These are phyloP conservation scores for Geotrichum phurueaensis DNA, from an alignment of 1,139 yeast species.

Conservation along the genomic window DNA sequence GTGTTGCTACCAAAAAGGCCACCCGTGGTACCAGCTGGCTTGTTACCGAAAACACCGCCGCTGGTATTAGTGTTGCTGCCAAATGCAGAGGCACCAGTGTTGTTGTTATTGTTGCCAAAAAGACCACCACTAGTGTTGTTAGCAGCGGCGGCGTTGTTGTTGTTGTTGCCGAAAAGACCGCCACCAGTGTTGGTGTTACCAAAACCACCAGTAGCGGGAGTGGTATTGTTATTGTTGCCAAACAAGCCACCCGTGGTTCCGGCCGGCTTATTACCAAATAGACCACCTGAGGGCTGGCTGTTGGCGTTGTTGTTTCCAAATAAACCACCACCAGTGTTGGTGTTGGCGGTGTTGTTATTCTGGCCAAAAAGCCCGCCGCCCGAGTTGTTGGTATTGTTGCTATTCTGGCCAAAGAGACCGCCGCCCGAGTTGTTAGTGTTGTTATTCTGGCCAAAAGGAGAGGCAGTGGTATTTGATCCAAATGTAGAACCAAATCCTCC, in stretches of 20 bases:
- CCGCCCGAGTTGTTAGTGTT: constrained; percentile 20
- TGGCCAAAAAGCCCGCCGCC: constrained; percentile 32
- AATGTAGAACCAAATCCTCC: constrained; percentile 16
- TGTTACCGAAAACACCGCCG: constrained; percentile 40
- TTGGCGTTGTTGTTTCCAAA: constrained; percentile 32
- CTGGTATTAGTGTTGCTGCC: constrained; percentile 25
- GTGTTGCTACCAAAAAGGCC: constrained; percentile 35
- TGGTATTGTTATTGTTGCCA: constrained; percentile 18
- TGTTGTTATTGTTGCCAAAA: constrained; percentile 13
- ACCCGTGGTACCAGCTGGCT: constrained; percentile 23
- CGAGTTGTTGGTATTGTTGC: constrained; percentile 25
- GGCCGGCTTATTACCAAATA: constrained; percentile 24
- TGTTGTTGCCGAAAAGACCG: constrained; percentile 34
- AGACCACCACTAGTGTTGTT: constrained; percentile 18
- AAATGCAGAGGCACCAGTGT: constrained; percentile 4
- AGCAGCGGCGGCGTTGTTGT: constrained; percentile 9
- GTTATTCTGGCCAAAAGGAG: constrained; percentile 23
- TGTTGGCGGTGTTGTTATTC: constrained; percentile 14
- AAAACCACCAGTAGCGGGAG: constrained; percentile 22
- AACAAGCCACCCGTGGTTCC: constrained; percentile 25
- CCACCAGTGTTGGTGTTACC: constrained; percentile 24
- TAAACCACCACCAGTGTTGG: constrained; percentile 36
- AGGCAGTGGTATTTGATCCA: constrained; percentile 18
- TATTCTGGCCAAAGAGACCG: constrained; percentile 16
- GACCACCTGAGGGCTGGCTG: constrained; percentile 14